phyloP scores from a whole-genome alignment of 2,329 filamentous ascomycete genomes.

The Fusarium buharicum region DNA sequence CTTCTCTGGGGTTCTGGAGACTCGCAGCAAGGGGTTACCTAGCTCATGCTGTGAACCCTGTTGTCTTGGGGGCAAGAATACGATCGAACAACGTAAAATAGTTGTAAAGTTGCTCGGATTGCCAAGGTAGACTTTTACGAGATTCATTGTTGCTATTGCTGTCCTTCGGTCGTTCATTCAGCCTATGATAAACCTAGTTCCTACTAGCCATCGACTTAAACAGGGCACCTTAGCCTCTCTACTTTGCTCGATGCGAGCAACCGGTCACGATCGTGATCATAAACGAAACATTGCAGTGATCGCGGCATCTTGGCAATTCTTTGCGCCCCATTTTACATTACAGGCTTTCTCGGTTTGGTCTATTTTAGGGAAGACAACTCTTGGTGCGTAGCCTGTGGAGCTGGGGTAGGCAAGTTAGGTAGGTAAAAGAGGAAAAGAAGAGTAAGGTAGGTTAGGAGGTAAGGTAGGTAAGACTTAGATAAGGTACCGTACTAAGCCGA shows the following conservation, averaged over 20 bases:
- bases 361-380: not conserved
- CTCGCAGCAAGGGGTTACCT: slow-evolving; percentile 15
- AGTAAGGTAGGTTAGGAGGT: too few species aligned
- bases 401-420: too few species aligned
- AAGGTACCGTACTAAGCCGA: too few species aligned
- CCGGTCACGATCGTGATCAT: not conserved
- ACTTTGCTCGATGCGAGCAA: not conserved
- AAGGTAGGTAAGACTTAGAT: too few species aligned
- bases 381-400: too few species aligned
- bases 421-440: too few species aligned
- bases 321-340: not conserved
- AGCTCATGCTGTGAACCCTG: not conserved
- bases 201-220: not conserved
- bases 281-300: not conserved
- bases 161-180: too few species aligned
- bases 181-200: too few species aligned
- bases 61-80: not conserved
- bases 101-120: not conserved
- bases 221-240: not conserved
- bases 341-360: not conserved
- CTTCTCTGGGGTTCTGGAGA: slow-evolving; percentile 1
- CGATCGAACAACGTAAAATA: not conserved
- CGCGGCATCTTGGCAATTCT: not conserved
- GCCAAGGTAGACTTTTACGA: not conserved
- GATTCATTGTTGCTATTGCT: too few species aligned